Conservation (phyloP, 2,329 filamentous ascomycete genomes). For the Talaromyces funiculosus region DNA sequence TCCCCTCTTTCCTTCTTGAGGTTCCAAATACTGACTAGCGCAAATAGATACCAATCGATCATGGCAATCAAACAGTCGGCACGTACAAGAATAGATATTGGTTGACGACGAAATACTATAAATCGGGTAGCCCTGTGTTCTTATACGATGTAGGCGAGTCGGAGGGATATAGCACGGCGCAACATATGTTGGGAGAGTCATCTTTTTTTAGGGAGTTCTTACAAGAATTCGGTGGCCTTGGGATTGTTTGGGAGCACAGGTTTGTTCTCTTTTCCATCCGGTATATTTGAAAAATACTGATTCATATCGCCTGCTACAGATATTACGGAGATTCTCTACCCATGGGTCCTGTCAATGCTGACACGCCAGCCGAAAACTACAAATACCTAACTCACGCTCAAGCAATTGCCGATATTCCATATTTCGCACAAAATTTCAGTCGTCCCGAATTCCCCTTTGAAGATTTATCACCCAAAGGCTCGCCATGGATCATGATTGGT, state of each 20-base stretch:
- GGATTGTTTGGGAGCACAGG: conserved; percentile 42
- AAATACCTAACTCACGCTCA: conserved; percentile 40
- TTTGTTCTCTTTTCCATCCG: conserved; percentile 24
- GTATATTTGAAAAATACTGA: background rate
- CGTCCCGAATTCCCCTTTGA: conserved; percentile 24
- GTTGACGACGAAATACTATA: conserved; percentile 50
- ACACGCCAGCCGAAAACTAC: conserved; percentile 36
- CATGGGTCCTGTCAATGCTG: conserved; percentile 27
- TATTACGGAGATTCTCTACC: conserved; percentile 41
- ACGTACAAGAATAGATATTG: conserved; percentile 54
- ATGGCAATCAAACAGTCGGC: conserved; percentile 31
- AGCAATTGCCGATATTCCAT: conserved; percentile 41
- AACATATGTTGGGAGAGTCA: conserved; percentile 28
- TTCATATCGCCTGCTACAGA: conserved; percentile 17
- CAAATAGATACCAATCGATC: conserved; percentile 29
- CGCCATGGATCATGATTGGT: conserved; percentile 45
- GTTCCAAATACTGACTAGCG: background rate
- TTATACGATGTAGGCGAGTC: conserved; percentile 47
- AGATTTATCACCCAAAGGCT: conserved; percentile 35
- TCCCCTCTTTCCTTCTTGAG: background rate
- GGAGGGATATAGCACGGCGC: conserved; percentile 35
- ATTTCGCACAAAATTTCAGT: conserved; percentile 40
- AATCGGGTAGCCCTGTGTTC: conserved; percentile 49
- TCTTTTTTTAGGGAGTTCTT: conserved; percentile 30
- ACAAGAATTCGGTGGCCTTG: conserved; percentile 33